phyloP scores from a whole-genome alignment of 2,329 filamentous ascomycete species.

The Aspergillus sp. region DNA sequence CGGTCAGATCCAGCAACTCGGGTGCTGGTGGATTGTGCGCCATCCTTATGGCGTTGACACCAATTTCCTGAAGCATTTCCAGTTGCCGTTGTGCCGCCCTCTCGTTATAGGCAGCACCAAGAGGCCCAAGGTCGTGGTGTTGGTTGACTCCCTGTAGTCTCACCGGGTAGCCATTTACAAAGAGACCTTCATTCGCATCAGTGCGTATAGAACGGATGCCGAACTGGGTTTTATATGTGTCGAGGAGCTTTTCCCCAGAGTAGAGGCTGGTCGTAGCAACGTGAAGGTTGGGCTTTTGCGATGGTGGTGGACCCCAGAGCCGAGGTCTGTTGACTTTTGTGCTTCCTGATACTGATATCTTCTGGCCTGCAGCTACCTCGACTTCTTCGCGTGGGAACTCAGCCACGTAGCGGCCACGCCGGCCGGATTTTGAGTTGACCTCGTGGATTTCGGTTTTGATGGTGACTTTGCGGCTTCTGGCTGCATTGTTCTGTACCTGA shows the following conservation, averaged over 20 bases:
- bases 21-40: slow-evolving; percentile 4
- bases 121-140: slow-evolving; percentile 6
- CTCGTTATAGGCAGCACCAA: neutral
- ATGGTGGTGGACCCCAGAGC: slow-evolving; percentile 1
- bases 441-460: too few relatives aligned
- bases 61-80: neutral
- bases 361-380: too few relatives aligned
- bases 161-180: neutral
- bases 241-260: neutral
- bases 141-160: slow-evolving; percentile 3
- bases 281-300: neutral
- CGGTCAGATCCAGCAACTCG: slow-evolving; percentile 1
- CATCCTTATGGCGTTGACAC: slow-evolving; percentile 5
- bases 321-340: neutral
- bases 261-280: neutral
- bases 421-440: too few relatives aligned
- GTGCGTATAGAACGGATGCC: neutral
- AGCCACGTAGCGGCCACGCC: too few relatives aligned
- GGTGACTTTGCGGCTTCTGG: too few relatives aligned
- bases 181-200: neutral
- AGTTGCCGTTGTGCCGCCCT: slow-evolving; percentile 2
- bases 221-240: neutral
- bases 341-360: too few relatives aligned
- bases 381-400: too few relatives aligned
- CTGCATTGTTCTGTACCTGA: too few relatives aligned